Conservation (phyloP, 768 basidiomycete genomes). For the Asterophora parasitica region DNA sequence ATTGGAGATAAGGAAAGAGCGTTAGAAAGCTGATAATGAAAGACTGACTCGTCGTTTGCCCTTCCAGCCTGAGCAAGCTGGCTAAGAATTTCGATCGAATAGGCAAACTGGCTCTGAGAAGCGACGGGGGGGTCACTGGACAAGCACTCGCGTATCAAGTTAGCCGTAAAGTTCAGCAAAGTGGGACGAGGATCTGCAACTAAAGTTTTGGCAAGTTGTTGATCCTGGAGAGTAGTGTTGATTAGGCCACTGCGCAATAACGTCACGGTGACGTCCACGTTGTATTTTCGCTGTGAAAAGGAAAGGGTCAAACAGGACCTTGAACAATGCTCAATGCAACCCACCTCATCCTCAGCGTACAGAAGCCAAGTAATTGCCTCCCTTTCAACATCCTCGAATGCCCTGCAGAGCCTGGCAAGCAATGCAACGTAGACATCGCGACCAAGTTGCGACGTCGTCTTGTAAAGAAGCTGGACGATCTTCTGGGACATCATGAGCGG, state of each 20-base stretch:
- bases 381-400: slow-evolving; percentile 89
- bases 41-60: slow-evolving; percentile 80
- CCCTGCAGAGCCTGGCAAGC: slow-evolving; percentile 82
- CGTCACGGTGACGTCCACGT: slow-evolving; percentile 88
- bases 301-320: slow-evolving; percentile 4
- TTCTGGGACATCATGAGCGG: slow-evolving; percentile 94
- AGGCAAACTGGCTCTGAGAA: slow-evolving; percentile 72
- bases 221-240: slow-evolving; percentile 73
- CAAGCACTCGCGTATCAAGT: slow-evolving; percentile 82
- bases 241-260: slow-evolving; percentile 83
- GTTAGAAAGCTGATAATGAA: not conserved
- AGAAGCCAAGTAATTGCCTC: slow-evolving; percentile 96
- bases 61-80: slow-evolving; percentile 72
- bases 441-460: slow-evolving; percentile 78
- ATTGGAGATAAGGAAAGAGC: slow-evolving; percentile 2
- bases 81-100: slow-evolving; percentile 74
- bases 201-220: slow-evolving; percentile 84
- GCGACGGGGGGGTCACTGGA: slow-evolving; percentile 78
- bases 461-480: slow-evolving; percentile 92
- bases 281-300: slow-evolving; percentile 79
- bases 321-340: slow-evolving; percentile 19
- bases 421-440: slow-evolving; percentile 91
- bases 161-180: slow-evolving; percentile 76
- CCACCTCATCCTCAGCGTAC: slow-evolving; percentile 92
- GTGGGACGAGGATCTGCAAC: slow-evolving; percentile 72